Conservation (phyloP, 352 stramenopile species). For the Aphanomyces euteiches region DNA sequence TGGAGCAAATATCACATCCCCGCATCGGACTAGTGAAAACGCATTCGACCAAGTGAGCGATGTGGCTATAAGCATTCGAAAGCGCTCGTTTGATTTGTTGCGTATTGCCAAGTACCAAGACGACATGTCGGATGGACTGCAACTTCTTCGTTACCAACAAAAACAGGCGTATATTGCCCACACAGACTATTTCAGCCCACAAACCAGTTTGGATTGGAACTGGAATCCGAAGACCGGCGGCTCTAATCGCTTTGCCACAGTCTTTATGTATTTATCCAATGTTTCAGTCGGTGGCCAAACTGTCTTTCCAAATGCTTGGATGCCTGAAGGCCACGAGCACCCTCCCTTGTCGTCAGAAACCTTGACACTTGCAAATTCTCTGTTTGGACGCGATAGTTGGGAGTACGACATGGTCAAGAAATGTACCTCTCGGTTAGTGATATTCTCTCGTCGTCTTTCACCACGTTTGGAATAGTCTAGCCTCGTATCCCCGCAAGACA, state of each 20-base stretch:
- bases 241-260: conserved; percentile 79
- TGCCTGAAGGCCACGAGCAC: conserved; percentile 60
- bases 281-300: conserved; percentile 76
- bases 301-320: conserved; percentile 70
- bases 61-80: conserved; percentile 66
- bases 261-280: conserved; percentile 83
- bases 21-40: conserved; percentile 81
- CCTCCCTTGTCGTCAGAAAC: conserved; percentile 45
- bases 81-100: conserved; percentile 87
- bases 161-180: conserved; percentile 93
- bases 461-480: conserved; percentile 40
- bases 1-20: conserved; percentile 63
- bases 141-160: conserved; percentile 94
- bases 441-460: too few species aligned
- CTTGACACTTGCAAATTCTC: conserved; percentile 40
- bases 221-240: conserved; percentile 70
- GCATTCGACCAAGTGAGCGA: conserved; percentile 82
- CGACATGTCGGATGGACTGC: conserved; percentile 91
- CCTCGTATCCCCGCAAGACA: conserved; percentile 75
- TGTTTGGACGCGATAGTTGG: conserved; percentile 66
- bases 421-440: conserved; percentile 45
- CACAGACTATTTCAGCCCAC: conserved; percentile 88
- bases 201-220: conserved; percentile 62
- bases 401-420: conserved; percentile 75
- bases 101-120: conserved; percentile 87